Evolutionary conservation across 2,329 filamentous ascomycete species (phyloP), one percentile per base, ranked within the genome.

Genomic region (Harringtonia aguacate): DNA sequence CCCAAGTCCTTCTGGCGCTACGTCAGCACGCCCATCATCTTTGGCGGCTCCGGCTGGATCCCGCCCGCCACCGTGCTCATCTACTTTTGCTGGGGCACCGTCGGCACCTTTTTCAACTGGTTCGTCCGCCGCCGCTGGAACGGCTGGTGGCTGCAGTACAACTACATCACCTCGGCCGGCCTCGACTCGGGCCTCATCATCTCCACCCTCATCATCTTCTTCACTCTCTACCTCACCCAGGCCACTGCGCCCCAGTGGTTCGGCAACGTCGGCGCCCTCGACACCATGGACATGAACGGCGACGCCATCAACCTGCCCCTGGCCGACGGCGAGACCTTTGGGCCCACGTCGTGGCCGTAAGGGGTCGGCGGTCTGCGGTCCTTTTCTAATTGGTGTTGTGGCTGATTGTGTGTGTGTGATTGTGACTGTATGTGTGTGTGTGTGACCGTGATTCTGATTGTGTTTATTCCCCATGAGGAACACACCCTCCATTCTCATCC

Each of bases 91-190:
- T 86, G 83, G 83, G 81, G 76, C 4, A 57, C 77, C 22, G 75
- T 83, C 8, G 83, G 83, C 9, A 70, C 74, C 39, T 50, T 80
- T 30, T 86, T 86, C 65, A 84, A 86, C 61, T 81, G 73, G 53
- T 77, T 69, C 52, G 73, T 86, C 56, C 75, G 75, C 56, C 70
- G 78, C 46, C 70, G 74, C 49, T 81, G 73, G 61, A 74, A 70
- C 4, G 81, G 79, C 29, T 86, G 82, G 83, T 87, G 83, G 83
- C 66, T 82, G 59, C 77, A 81, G 59, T 87, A 85, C 65, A 86
- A 87, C 65, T 87, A 86, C 58, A 71, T 86, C 55, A 77, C 80
- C 0, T 84, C 81, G 18, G 82, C 82, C 0, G 83, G 78, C 1
- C 64, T 87, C 31, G 83, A 86, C 58, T 75, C 74, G 39, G 82